These are phyloP conservation scores for Trichoderma erinaceum DNA, from an alignment of 495 filamentous ascomycete species.

Conservation along the genomic window DNA sequence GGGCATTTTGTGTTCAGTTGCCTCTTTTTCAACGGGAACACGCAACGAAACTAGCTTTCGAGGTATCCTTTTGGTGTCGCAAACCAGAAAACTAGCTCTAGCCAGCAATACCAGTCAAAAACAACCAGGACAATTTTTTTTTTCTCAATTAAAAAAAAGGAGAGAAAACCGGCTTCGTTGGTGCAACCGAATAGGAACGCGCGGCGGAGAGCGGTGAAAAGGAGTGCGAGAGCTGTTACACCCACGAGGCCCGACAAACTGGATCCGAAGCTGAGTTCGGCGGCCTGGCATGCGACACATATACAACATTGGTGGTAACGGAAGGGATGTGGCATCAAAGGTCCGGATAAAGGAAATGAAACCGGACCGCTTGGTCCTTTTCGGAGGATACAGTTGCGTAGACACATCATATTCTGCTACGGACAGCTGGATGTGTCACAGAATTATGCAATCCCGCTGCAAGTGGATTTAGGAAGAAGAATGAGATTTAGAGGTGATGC, in stretches of 20 bases:
- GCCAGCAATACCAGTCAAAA: too few species aligned
- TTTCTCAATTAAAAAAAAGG: too few species aligned
- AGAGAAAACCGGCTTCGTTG: neutral
- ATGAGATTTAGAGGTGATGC: too few species aligned
- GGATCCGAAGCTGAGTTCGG: neutral
- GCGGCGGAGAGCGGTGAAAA: neutral
- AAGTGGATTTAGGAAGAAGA: too few species aligned
- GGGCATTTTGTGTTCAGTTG: neutral
- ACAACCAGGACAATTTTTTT: too few species aligned
- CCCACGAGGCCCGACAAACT: neutral
- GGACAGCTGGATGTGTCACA: neutral
- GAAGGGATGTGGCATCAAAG: neutral
- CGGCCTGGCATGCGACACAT: neutral
- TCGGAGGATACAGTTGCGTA: neutral
- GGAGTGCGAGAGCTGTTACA: neutral
- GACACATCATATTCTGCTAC: too few species aligned
- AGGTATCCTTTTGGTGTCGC: too few species aligned
- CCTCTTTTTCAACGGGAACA: neutral
- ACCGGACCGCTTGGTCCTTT: neutral
- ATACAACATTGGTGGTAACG: neutral
- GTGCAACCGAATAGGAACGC: neutral
- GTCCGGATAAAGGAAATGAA: neutral
- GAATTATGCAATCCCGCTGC: neutral
- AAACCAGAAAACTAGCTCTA: too few species aligned
- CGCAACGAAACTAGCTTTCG: too few species aligned